phyloP scores from a whole-genome alignment of 139 green algal genomes.

The Coelastrella sp. region DNA sequence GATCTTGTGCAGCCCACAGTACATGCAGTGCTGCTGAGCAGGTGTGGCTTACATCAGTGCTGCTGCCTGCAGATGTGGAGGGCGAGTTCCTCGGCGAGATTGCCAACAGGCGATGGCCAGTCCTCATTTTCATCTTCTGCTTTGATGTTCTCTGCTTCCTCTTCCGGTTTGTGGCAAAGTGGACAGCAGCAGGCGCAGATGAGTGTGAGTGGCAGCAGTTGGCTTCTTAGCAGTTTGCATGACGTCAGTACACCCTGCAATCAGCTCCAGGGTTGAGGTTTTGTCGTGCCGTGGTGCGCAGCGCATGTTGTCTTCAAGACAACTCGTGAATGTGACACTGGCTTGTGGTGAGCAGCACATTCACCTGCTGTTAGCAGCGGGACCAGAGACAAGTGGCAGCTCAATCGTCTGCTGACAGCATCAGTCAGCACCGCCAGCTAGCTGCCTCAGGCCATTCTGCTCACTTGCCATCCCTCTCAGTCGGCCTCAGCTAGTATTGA shows the following conservation, averaged over 20 bases:
- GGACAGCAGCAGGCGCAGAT: not conserved
- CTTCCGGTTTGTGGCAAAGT: conserved; percentile 59
- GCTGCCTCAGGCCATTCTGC: not conserved
- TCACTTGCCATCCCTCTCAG: not conserved
- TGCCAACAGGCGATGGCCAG: conserved; percentile 63
- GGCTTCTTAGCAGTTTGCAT: not conserved
- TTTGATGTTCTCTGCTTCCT: conserved; percentile 77
- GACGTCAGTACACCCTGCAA: not conserved
- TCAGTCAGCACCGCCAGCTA: not conserved
- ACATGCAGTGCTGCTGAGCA: not conserved
- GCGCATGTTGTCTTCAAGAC: too few relatives aligned
- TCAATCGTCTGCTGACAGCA: too few relatives aligned
- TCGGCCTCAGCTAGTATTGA: not conserved
- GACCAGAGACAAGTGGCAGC: not conserved
- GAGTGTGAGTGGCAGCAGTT: not conserved
- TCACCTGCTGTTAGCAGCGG: not conserved
- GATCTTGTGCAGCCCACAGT: not conserved
- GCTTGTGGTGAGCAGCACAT: too few relatives aligned
- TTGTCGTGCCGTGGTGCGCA: too few relatives aligned
- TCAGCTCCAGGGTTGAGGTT: not conserved
- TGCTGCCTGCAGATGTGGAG: conserved; percentile 20
- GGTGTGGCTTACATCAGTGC: not conserved
- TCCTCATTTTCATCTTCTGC: conserved; percentile 74
- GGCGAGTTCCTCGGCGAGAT: conserved; percentile 49
- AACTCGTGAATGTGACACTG: too few relatives aligned